Evolutionary conservation across 805 yeast species (phyloP).

Genomic region (Vanderwaltozyma verrucispora): DNA sequence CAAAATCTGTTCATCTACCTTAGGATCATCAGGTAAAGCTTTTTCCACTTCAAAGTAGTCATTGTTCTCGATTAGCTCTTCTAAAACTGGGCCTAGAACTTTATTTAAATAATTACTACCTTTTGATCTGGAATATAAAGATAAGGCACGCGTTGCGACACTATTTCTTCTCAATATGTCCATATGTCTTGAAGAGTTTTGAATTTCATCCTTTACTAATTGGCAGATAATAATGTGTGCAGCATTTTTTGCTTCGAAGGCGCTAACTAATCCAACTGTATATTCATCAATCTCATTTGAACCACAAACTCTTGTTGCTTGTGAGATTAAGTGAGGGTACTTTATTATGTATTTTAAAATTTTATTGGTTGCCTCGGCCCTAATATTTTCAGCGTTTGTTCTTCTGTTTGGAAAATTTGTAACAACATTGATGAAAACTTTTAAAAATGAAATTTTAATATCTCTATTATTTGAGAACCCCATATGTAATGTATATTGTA

Average conservation of each 20-base stretch:
- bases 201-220: slow-evolving; percentile 53
- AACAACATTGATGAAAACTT: slow-evolving; percentile 64
- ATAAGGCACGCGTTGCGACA: slow-evolving; percentile 67
- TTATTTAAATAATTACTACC: slow-evolving; percentile 48
- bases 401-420: slow-evolving; percentile 24
- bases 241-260: slow-evolving; percentile 38
- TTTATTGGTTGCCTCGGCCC: slow-evolving; percentile 19
- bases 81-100: slow-evolving; percentile 47
- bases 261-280: slow-evolving; percentile 51
- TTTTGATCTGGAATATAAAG: slow-evolving; percentile 57
- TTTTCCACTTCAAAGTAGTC: slow-evolving; percentile 61
- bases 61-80: slow-evolving; percentile 39
- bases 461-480: slow-evolving; percentile 61
- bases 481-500: slow-evolving; percentile 64
- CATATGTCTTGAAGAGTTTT: slow-evolving; percentile 47
- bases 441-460: slow-evolving; percentile 62
- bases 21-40: slow-evolving; percentile 28
- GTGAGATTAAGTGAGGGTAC: slow-evolving; percentile 36
- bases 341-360: slow-evolving; percentile 27
- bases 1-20: slow-evolving; percentile 32
- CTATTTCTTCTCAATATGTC: slow-evolving; percentile 75
- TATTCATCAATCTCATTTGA: slow-evolving; percentile 58
- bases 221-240: slow-evolving; percentile 40
- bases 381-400: slow-evolving; percentile 20
- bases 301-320: slow-evolving; percentile 54